Evolutionary conservation across 2,329 filamentous ascomycete genomes (phyloP), one percentile per base, ranked within the genome.

Genomic region (Penicillium janthinellum): DNA sequence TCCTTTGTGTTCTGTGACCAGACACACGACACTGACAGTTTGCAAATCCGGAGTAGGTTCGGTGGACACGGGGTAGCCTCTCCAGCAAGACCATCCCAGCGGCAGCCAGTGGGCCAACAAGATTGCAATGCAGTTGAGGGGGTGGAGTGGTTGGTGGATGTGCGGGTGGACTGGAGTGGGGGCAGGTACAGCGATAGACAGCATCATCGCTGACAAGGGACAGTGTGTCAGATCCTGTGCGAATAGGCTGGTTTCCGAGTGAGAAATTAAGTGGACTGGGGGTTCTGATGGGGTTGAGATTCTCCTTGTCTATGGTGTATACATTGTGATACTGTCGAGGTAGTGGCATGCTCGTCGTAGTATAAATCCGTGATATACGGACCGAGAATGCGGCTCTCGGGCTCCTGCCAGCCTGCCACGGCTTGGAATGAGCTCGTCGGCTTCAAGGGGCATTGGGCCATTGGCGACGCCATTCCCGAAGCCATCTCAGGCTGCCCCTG

Each of bases 211-310:
- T 35, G 28, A 44, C 28, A 44, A 25, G 15, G 11, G 15, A n/a
- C 14, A 31, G n/a, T 25, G 17, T 55, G 42, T 31, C 42, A 8
- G 31, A 34, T 31, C 42, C 14, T 25, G 31, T 56, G 48, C 61
- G 52, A 61, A 61, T 59, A 58, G 58, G 56, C 58, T 57, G 49
- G 17, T n/a, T 63, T 63, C 58, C 58, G 39, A 35, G 20, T 14
- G 15, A 10, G 31, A 22, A 20, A 41, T n/a, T 25, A 35, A 37
- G 45, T 47, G 50, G 56, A 25, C 15, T 31, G 35, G n/a, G 12
- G 25, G 31, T 49, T 49, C 15, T 54, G 8, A 31, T 28, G 35
- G 38, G 42, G 22, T 42, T 34, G 34, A 52, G 39, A 45, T 47
- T 20, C n/a, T 17, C 34, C 8, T 20, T 4, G 11, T 49, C 10